phyloP scores from a whole-genome alignment of 2,329 filamentous ascomycete species.

The Ilyonectria robusta region DNA sequence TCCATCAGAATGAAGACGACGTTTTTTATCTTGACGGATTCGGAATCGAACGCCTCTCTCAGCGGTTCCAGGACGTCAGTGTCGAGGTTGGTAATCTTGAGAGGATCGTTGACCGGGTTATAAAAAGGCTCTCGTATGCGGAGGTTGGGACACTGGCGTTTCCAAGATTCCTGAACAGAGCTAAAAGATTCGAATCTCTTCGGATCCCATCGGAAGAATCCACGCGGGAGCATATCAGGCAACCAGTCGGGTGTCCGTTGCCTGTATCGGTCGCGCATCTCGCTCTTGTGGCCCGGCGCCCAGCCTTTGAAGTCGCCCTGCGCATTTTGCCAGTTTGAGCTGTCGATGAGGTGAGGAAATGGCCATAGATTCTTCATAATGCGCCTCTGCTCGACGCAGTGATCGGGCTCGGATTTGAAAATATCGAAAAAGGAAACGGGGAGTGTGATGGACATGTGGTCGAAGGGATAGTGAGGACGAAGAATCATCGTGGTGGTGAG shows the following conservation, averaged over 20 bases:
- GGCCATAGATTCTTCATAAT: slow-evolving; percentile 48
- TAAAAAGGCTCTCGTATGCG: slow-evolving; percentile 53
- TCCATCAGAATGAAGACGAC: slow-evolving; percentile 61
- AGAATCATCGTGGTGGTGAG: slow-evolving; percentile 41
- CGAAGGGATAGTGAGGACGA: slow-evolving; percentile 51
- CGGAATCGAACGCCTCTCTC: slow-evolving; percentile 43
- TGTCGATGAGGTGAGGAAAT: slow-evolving; percentile 48
- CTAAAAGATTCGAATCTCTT: slow-evolving; percentile 42
- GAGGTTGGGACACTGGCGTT: slow-evolving; percentile 37
- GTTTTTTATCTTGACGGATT: slow-evolving; percentile 58
- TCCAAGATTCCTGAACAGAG: slow-evolving; percentile 18
- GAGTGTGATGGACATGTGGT: slow-evolving; percentile 51
- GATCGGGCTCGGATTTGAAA: slow-evolving; percentile 45
- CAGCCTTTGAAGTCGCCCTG: slow-evolving; percentile 52
- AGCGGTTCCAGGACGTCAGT: slow-evolving; percentile 50
- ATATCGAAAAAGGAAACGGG: slow-evolving; percentile 50
- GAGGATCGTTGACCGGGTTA: slow-evolving; percentile 55
- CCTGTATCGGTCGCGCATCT: slow-evolving; percentile 45
- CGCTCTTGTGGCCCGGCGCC: slow-evolving; percentile 47
- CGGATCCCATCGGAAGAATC: slow-evolving; percentile 50
- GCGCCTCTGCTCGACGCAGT: slow-evolving; percentile 44
- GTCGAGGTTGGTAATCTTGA: slow-evolving; percentile 58
- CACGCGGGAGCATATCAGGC: slow-evolving; percentile 45
- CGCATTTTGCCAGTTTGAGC: slow-evolving; percentile 44
- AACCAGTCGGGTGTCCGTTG: slow-evolving; percentile 48